Evolutionary conservation across 805 yeast species (phyloP).

Genomic region (Starmerella potacharoeniae): DNA sequence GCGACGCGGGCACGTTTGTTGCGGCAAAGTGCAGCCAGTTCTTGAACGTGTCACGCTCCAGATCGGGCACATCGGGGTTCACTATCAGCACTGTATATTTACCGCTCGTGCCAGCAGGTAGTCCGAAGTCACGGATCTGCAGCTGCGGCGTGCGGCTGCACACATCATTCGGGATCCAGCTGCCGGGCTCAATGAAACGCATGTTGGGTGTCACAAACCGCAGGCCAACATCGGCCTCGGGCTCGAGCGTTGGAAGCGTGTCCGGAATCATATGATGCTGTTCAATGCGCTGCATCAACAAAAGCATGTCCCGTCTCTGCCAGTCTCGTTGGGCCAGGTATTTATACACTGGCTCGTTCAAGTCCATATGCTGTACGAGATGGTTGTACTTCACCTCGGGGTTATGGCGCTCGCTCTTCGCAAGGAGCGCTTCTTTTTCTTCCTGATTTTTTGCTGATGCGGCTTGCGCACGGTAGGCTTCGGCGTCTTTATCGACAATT

Average conservation of each 20-base stretch:
- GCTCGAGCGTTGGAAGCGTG: conserved; percentile 79
- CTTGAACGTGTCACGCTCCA: conserved; percentile 51
- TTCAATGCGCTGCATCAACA: conserved; percentile 86
- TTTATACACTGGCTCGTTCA: conserved; percentile 70
- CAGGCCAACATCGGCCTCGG: conserved; percentile 61
- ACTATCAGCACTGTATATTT: conserved; percentile 70
- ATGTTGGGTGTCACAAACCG: conserved; percentile 34
- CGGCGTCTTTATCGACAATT: conserved; percentile 41
- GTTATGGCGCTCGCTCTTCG: conserved; percentile 59
- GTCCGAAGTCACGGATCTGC: conserved; percentile 60
- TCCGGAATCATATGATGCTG: conserved; percentile 80
- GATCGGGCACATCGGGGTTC: conserved; percentile 84
- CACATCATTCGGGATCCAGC: conserved; percentile 56
- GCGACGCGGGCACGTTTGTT: conserved; percentile 49
- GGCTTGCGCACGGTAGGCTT: conserved; percentile 34
- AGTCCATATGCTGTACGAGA: conserved; percentile 42
- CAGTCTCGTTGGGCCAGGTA: conserved; percentile 56
- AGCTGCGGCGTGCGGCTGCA: conserved; percentile 69
- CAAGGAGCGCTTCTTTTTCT: conserved; percentile 29
- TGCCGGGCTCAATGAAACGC: conserved; percentile 73
- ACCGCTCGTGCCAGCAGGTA: conserved; percentile 28
- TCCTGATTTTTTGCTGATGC: conserved; percentile 22
- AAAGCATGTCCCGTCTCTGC: conserved; percentile 59
- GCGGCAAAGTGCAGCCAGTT: conserved; percentile 73
- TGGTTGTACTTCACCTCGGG: conserved; percentile 77